Evolutionary conservation across 1,284 basidiomycete species (phyloP).

Genomic region (Exobasidium rhododendri): DNA sequence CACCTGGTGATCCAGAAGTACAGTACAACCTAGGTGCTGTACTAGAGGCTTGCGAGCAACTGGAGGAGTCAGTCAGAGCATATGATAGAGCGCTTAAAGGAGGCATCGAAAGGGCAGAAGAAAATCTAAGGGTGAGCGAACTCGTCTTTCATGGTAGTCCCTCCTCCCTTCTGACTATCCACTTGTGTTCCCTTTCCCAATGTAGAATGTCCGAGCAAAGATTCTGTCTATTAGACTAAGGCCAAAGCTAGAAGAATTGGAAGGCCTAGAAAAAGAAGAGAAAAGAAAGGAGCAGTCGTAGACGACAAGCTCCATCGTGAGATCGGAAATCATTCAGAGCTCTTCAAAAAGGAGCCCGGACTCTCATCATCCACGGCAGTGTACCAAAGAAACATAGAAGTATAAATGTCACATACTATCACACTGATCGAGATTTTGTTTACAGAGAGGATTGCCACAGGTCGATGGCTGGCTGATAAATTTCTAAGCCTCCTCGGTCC

Average conservation of each 20-base stretch:
- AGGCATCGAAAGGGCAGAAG: conserved; percentile 73
- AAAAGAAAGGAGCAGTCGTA: neutral
- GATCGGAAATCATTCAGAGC: no score
- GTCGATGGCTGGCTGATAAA: neutral
- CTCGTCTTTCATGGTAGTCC: neutral
- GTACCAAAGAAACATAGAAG: no score
- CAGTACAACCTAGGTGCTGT: conserved; percentile 90
- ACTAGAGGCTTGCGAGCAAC: conserved; percentile 76
- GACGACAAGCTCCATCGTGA: no score
- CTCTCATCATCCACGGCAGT: no score
- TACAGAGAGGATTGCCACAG: conserved; percentile 7
- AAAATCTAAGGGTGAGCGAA: conserved; percentile 68
- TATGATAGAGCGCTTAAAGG: conserved; percentile 74
- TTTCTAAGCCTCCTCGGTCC: neutral
- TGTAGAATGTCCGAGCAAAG: conserved; percentile 15
- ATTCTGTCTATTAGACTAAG: conserved; percentile 5
- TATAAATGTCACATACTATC: no score
- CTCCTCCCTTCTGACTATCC: neutral
- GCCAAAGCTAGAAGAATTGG: conserved; percentile 7
- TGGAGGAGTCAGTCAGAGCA: conserved; percentile 75
- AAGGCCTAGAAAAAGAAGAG: conserved; percentile 5
- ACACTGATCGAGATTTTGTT: no score
- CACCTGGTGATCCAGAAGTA: conserved; percentile 89
- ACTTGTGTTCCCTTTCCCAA: neutral
- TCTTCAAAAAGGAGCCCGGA: no score